Evolutionary conservation across 2,329 filamentous ascomycete species (phyloP), one percentile per base, ranked within the genome.

Genomic region (Aspergillus amoenus): DNA sequence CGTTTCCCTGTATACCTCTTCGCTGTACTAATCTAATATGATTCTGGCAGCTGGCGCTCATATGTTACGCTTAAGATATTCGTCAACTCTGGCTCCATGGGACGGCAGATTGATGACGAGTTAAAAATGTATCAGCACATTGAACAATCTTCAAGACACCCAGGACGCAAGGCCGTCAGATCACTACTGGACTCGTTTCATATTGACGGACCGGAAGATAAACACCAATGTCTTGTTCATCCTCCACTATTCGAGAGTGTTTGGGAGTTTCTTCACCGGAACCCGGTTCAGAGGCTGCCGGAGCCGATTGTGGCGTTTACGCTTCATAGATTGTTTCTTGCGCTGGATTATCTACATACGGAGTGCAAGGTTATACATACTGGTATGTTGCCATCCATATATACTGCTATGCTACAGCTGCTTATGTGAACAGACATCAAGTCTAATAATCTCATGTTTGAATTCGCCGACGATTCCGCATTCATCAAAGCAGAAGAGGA

Each of bases 401-500:
- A 46, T 39, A 44, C 57, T 50, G 2, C 52, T 51, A 52, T 37
- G 57, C 21, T 21, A 21, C 21, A 21, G 59, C 60, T 64, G 48
- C 41, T 54, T 22, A 27, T 5, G 5, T 15, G 51, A 45, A 52
- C 45, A 77, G 74, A 76, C 62, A 78, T 82, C 30, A 79, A 78
- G 59, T 73, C 76, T 3, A 75, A 79, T 56, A 81, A 81, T 46
- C 77, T 82, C 39, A 76, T 81, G 71, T 70, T 79, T 32, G 70
- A 70, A 6, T 74, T 78, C 41, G 41, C 52, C 0, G 75, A 80
- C 50, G 68, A 79, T 45, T 73, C 73, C 0, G 70, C 79, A 9
- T 76, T 79, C 45, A 64, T 8, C 18, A 61, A 71, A 3, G 77
- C 81, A 32, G 75, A 77, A 61, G 56, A 79, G 24, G 55, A 68